Evolutionary conservation across 768 basidiomycete genomes (phyloP).

Genomic region (Panaeolus cyanescens): DNA sequence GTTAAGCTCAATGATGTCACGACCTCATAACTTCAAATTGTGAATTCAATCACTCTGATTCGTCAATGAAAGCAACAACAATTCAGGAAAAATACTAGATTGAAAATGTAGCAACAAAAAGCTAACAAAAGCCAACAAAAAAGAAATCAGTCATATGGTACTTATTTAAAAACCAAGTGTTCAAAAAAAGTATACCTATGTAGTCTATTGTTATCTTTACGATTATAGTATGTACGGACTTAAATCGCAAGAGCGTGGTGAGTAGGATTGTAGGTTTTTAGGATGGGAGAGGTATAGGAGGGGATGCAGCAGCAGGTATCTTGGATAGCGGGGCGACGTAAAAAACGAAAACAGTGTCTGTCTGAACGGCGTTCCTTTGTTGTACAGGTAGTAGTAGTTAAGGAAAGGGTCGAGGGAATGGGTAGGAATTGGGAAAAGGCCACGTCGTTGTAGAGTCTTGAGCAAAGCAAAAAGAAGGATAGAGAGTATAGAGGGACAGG

Average conservation of each 20-base stretch:
- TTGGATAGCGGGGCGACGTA: neutral
- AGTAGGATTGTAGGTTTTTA: neutral
- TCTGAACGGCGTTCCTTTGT: neutral
- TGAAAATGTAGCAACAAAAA: neutral
- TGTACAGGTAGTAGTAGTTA: neutral
- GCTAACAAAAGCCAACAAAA: neutral
- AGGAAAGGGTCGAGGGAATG: neutral
- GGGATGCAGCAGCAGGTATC: neutral
- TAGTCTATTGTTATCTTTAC: neutral
- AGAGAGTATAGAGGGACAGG: no score
- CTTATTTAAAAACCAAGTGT: neutral
- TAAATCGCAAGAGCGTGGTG: neutral
- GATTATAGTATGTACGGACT: neutral
- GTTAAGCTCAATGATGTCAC: neutral
- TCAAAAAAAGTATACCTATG: slow-evolving; percentile 1
- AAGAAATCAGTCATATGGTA: neutral
- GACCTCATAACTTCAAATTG: neutral
- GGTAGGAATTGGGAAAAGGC: neutral
- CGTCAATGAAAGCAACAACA: neutral
- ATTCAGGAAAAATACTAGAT: neutral
- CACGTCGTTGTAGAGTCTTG: neutral
- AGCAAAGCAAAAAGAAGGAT: neutral
- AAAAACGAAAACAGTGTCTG: neutral
- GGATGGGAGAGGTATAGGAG: neutral
- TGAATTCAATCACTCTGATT: neutral